Conservation (phyloP, 306 rosid species). For the Acacia crassicarpa region DNA sequence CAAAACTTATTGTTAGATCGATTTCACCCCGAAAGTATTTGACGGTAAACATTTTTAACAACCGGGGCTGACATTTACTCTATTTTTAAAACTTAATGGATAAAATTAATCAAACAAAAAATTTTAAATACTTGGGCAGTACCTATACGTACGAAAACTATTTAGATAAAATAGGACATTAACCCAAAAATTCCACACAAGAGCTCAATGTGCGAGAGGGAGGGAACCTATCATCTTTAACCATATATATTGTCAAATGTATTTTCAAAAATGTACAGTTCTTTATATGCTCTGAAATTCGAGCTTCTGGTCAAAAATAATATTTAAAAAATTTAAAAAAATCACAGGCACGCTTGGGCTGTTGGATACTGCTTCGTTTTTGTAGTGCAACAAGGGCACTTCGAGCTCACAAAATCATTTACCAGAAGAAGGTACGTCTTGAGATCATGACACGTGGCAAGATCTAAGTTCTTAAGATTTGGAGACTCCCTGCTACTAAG, state of each 20-base stretch:
- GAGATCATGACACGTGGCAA: constrained; percentile 51
- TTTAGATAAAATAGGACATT: too few species aligned
- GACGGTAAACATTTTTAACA: too few species aligned
- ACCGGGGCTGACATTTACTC: too few species aligned
- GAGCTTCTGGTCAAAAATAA: neutral
- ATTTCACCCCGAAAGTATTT: too few species aligned
- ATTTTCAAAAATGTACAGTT: neutral
- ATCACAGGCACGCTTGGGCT: constrained; percentile 20
- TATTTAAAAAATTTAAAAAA: neutral
- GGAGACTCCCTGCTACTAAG: constrained; percentile 67
- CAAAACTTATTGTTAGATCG: too few species aligned
- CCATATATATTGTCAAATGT: neutral
- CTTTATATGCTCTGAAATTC: neutral
- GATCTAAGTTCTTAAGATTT: constrained; percentile 29
- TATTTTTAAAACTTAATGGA: too few species aligned
- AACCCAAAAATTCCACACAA: too few species aligned
- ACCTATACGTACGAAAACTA: too few species aligned
- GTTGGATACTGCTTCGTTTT: constrained; percentile 3
- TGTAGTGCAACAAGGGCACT: neutral
- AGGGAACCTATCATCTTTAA: neutral
- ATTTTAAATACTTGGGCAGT: too few species aligned
- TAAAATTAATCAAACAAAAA: too few species aligned
- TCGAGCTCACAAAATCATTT: constrained; percentile 37
- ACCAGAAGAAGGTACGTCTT: constrained; percentile 48
- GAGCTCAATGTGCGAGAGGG: neutral